phyloP scores from a whole-genome alignment of 2,329 filamentous ascomycete species.

The Biscogniauxia sp. region DNA sequence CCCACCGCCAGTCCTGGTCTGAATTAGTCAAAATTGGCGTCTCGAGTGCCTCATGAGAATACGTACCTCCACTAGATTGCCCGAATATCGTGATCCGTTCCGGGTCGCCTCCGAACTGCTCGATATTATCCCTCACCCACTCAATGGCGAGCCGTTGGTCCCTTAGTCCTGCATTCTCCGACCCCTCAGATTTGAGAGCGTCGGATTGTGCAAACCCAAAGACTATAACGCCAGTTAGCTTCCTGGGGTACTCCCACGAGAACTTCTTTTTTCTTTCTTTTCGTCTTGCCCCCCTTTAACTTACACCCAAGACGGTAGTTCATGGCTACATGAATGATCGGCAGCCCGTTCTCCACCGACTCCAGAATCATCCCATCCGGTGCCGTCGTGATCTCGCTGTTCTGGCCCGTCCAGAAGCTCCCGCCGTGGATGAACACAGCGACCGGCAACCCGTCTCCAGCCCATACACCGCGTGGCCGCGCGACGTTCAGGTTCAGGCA shows the following conservation, averaged over 20 bases:
- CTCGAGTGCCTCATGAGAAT: background rate
- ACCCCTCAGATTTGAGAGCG: conserved; percentile 29
- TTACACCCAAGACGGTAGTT: conserved; percentile 35
- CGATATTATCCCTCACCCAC: conserved; percentile 47
- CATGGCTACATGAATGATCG: conserved; percentile 35
- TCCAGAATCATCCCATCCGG: conserved; percentile 47
- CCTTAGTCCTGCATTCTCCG: conserved; percentile 44
- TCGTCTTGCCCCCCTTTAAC: conserved; percentile 2
- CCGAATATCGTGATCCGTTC: conserved; percentile 43
- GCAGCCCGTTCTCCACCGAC: conserved; percentile 41
- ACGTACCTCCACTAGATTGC: conserved; percentile 30
- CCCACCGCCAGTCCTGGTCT: conserved; percentile 39
- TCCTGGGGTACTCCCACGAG: background rate
- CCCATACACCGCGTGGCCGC: conserved; percentile 29
- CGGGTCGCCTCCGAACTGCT: conserved; percentile 43
- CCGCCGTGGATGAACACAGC: conserved; percentile 37
- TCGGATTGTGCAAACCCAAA: conserved; percentile 32
- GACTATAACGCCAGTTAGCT: conserved; percentile 7
- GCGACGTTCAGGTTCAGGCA: conserved; percentile 37
- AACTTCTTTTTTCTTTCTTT: background rate
- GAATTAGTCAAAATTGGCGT: background rate
- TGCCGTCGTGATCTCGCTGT: conserved; percentile 33
- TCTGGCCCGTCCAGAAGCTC: conserved; percentile 32
- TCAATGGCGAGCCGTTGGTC: conserved; percentile 44
- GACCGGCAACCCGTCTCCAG: conserved; percentile 32